phyloP scores from a whole-genome alignment of 2,329 filamentous ascomycete genomes.

The Aphanoascus verrucosus region DNA sequence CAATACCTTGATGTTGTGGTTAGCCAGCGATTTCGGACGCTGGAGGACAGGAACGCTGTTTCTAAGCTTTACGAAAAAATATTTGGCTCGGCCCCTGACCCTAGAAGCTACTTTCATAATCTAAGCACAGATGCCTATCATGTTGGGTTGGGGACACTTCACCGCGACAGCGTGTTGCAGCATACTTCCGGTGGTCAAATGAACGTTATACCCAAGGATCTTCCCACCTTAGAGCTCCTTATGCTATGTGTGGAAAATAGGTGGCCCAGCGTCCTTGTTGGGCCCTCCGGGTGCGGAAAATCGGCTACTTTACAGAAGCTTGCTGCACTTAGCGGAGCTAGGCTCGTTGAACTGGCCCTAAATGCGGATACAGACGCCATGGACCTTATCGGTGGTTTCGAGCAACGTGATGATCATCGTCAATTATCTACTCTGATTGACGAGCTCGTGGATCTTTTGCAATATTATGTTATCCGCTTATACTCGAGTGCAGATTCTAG shows the following conservation, averaged over 20 bases:
- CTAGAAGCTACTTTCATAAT: constrained; percentile 59
- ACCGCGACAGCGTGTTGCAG: constrained; percentile 43
- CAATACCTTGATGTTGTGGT: constrained; percentile 78
- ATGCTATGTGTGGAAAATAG: constrained; percentile 77
- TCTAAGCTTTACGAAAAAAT: constrained; percentile 54
- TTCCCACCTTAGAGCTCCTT: constrained; percentile 71
- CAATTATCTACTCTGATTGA: constrained; percentile 53
- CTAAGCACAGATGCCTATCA: constrained; percentile 58
- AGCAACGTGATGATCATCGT: constrained; percentile 76
- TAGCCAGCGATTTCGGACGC: constrained; percentile 71
- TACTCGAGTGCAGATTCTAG: constrained; percentile 21
- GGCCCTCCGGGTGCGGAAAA: constrained; percentile 77
- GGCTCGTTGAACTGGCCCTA: constrained; percentile 71
- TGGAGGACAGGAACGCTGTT: constrained; percentile 56
- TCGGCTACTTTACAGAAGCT: constrained; percentile 68
- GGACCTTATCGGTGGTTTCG: constrained; percentile 93
- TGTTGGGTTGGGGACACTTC: constrained; percentile 64
- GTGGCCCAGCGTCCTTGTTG: constrained; percentile 81
- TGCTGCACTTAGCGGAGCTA: constrained; percentile 65
- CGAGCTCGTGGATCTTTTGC: constrained; percentile 45
- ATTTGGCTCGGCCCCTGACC: constrained; percentile 45
- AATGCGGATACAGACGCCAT: constrained; percentile 95
- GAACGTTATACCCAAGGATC: constrained; percentile 31
- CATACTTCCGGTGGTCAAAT: constrained; percentile 26
- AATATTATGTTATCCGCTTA: constrained; percentile 29